Base-by-base conservation (phyloP, 768 basidiomycete genomes). In the Agaricus bisporus region DNA sequence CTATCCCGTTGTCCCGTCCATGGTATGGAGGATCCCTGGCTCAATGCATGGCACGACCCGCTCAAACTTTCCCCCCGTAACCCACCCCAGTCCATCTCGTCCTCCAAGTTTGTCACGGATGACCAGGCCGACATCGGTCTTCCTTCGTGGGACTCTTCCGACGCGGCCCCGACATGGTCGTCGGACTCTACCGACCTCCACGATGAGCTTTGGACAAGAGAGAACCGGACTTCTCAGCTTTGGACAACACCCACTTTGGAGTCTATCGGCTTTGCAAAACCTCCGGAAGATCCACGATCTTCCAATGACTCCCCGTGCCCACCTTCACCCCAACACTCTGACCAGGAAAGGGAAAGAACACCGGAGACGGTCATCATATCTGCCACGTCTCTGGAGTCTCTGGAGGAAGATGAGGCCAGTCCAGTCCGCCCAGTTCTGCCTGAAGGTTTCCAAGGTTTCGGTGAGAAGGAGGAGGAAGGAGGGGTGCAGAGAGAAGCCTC, bases 11-110 rank as follows among this genome's bases (percentile, higher is more conserved):
- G 32, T 32, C 32, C 32, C 32, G 32, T 32, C 32, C 32, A 32
- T 32, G 26, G 29, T 12, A 88, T 88, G 85, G 86, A 88, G 59
- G 82, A 90, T 67, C 82, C 86, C 45, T 91, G 86, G 82, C 79
- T 80, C 39, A 85, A 84, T 66, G 78, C 82, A 51, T 87, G 83
- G 85, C 77, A 73, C 51, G 79, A 82, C 56, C 64, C 80, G 44
- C 58, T 70, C 18, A 72, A 73, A 52, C 56, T 61, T 38, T 51
- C 43, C 56, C 20, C 48, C 57, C 17, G 53, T 50, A 26, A 43
- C 52, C 39, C 41, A 36, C 12, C 44, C 45, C 29, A 48, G 22
- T 67, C 65, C 66, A 54, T 60, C 41, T 55, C 61, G 25, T 64
- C 65, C 26, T 47, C 54, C 53, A 51, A 47, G 45, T 28, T 42